Evolutionary conservation across 1,139 yeast genomes (phyloP).

Genomic region (Candida sanyaensis): DNA sequence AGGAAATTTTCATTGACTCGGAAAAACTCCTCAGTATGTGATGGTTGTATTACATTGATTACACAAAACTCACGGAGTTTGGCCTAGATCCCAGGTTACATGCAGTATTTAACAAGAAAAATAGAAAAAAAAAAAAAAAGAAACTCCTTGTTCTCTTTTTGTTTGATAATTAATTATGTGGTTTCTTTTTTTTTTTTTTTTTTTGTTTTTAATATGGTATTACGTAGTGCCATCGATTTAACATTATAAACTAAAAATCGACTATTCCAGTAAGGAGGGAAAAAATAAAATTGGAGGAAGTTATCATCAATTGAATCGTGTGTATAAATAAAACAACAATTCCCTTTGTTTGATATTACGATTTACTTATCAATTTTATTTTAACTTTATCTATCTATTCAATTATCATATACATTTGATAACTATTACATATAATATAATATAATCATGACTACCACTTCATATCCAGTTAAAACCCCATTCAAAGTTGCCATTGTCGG

Average conservation of each 20-base stretch:
- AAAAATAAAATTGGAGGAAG: not conserved
- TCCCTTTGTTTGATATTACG: not conserved
- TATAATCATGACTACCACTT: constrained; percentile 34
- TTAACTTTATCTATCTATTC: not conserved
- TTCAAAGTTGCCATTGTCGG: constrained; percentile 66
- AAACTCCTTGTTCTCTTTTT: not conserved
- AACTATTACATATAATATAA: not conserved
- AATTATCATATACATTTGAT: not conserved
- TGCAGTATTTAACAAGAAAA: not conserved
- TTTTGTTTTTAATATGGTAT: not conserved
- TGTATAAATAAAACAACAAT: not conserved
- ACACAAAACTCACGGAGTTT: not conserved
- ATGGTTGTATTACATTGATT: not conserved
- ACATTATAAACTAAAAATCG: not conserved
- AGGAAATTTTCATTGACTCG: not conserved
- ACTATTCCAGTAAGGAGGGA: not conserved
- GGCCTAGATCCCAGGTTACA: not conserved
- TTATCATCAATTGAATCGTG: not conserved
- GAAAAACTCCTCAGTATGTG: too few relatives aligned
- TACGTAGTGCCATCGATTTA: not conserved
- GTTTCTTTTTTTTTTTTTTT: not conserved
- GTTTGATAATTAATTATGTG: not conserved
- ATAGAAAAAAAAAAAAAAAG: not conserved
- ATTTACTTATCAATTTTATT: not conserved
- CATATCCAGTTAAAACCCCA: constrained; percentile 39